Evolutionary conservation across 2,329 filamentous ascomycete genomes (phyloP), one percentile per base, ranked within the genome.

Genomic region (Fusarium pseudoanthophilum): DNA sequence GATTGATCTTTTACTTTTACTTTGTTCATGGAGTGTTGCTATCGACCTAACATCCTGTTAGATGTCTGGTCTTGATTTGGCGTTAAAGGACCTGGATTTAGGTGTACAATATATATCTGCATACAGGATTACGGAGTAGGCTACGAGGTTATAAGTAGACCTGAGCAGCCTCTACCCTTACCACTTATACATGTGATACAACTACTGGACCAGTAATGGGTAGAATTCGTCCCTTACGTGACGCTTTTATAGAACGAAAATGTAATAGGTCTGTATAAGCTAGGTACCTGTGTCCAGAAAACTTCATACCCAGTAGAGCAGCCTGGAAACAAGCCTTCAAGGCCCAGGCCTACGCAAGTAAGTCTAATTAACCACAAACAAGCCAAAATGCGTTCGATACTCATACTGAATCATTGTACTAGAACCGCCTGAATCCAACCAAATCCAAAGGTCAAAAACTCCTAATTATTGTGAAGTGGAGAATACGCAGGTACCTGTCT

Each of bases 371-470:
- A 52, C 32, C 42, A 24, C 37, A 39, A 37, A 59, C 52, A 67
- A 26, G 40, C 37, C 60, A 7, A 60, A 45, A 37, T 37, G 36
- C 21, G 6, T 32, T 13, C n/a, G 30, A 20, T 60, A 64, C 49
- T 15, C 60, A 68, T 73, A 61, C 62, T 57, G 7, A 28, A 34
- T 37, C 26, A 49, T 64, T 59, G 43, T 67, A 11, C 42, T 37
- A 67, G 39, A 67, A 51, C 34, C 51, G 48, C 53, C n/a, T 39
- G 10, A 56, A 57, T 42, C 43, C 49, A 65, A 45, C 28, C 28
- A 43, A 57, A 62, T 18, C 39, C 36, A 26, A 71, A 58, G 55
- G 36, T 70, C 57, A 36, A 52, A 43, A 76, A 74, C 72, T 73
- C 75, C 71, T 39, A 7, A 68, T 62, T 56, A 43, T 39, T 11